Base-by-base conservation (phyloP, 192 early-diverging fungal genomes). In the Entomortierella lignicola region DNA sequence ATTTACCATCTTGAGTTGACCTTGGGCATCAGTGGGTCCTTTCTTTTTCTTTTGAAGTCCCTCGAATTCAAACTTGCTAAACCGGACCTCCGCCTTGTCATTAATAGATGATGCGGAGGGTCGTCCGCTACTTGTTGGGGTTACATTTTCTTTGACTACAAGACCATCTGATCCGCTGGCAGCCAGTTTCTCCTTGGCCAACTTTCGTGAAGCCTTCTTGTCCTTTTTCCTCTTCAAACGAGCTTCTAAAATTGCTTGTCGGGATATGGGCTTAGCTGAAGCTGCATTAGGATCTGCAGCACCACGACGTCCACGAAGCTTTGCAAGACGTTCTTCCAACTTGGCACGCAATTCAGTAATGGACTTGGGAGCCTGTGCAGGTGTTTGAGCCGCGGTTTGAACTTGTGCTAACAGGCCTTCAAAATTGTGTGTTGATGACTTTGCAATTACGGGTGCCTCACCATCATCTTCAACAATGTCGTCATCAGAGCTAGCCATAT, bases 161-260 rank as follows among this genome's bases (percentile, higher is more conserved):
- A 79, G 52, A 55, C 88, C 87, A 63, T 89, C 88, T n/a, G 80
- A 73, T 60, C 77, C 71, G 30, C 69, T 84, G 5, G 72, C 77
- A 31, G 75, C 83, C 21, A 83, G 63, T 70, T 88, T 89, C 66
- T 88, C 89, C 66, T 89, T 88, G 70, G 85, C 85, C 67, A 87
- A 82, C 69, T 90, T 87, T 31, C 80, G 56, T 39, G 85, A 81
- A 57, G 83, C 85, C 82, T 92, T 92, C 81, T 84, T 77, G 54
- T 86, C 83, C 82, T 88, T 86, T 85, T 90, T 88, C 72, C 85
- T 83, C 84, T 89, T 92, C 72, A 90, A 75, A 72, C 95, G 89
- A 77, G 85, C 91, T 64, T 94, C 89, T 52, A 95, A 79, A 69
- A 95, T 89, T 13, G 92, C 92, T 55, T 94, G 91, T 41, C 94